Evolutionary conservation across 2,329 filamentous ascomycete genomes (phyloP).

Genomic region (Sphaerulina vaccinii): DNA sequence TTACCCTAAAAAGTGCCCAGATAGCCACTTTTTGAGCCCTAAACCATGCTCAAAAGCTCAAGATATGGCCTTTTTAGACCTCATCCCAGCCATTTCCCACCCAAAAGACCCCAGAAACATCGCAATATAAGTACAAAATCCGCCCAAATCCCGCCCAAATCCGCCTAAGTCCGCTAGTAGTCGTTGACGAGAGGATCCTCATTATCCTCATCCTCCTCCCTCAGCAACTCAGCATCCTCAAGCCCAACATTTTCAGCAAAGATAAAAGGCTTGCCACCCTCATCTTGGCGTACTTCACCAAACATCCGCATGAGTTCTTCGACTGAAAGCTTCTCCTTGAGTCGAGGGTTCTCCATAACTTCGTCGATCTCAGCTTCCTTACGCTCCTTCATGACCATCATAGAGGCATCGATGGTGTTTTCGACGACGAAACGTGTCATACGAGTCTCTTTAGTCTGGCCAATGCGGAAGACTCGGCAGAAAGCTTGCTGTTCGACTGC

Average conservation of each 20-base stretch:
- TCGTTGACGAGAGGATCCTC: slow-evolving; percentile 6
- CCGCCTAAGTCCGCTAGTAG: too few species aligned
- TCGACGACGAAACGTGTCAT: slow-evolving; percentile 58
- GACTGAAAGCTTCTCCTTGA: slow-evolving; percentile 37
- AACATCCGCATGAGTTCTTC: slow-evolving; percentile 49
- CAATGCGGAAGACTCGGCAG: slow-evolving; percentile 63
- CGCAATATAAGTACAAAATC: too few species aligned
- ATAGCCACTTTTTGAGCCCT: too few species aligned
- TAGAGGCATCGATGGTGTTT: slow-evolving; percentile 58
- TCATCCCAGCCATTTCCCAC: too few species aligned
- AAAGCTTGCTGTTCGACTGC: slow-evolving; percentile 45
- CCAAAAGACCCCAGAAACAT: too few species aligned
- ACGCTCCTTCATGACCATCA: slow-evolving; percentile 55
- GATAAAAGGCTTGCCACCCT: slow-evolving; percentile 43
- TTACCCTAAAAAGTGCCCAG: too few species aligned
- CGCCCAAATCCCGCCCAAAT: too few species aligned
- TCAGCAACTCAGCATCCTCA: slow-evolving; percentile 1
- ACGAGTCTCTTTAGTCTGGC: slow-evolving; percentile 60
- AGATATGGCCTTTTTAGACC: too few species aligned
- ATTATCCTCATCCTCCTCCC: slow-evolving; percentile 2
- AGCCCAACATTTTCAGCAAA: slow-evolving; percentile 36
- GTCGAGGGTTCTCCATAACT: slow-evolving; percentile 44
- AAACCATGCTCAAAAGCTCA: too few species aligned
- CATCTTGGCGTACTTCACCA: slow-evolving; percentile 42
- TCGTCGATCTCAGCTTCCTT: slow-evolving; percentile 52